A percentile compares a stretch with the other conserved stretches of the same genome.
Evolutionary conservation across 345 rosid species (phyloP).

Genomic region (Eucalyptus marginata): DNA sequence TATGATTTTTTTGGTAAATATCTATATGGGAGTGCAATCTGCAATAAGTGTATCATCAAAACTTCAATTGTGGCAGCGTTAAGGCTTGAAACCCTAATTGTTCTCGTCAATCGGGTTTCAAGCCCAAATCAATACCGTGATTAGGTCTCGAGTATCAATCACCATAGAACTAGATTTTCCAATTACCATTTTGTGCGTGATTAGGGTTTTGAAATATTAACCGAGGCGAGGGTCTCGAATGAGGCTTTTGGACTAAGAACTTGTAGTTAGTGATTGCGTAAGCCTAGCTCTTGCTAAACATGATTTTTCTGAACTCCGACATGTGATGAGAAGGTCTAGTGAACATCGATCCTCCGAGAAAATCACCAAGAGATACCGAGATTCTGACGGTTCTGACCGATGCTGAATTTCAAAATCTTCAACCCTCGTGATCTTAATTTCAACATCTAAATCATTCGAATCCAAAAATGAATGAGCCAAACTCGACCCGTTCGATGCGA

Average conservation of each 20-base stretch:
- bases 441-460: background rate
- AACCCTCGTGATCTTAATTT: background rate
- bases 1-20: background rate
- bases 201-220: background rate
- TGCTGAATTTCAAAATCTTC: background rate
- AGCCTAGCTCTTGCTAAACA: background rate
- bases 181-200: background rate
- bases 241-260: background rate
- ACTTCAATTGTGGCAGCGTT: background rate
- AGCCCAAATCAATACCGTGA: background rate
- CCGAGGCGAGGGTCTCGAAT: rapidly evolving
- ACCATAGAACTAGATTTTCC: background rate
- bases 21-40: background rate
- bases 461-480: background rate
- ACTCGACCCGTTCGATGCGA: background rate
- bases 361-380: background rate
- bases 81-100: background rate
- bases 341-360: background rate
- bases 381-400: rapidly evolving
- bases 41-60: background rate
- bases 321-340: background rate
- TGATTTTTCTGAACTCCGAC: background rate
- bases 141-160: background rate
- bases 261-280: background rate
- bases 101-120: background rate